Percentiles rank a stretch among this genome's conserved stretches.
These are phyloP conservation scores for Aspergillus novofumigatus DNA, from an alignment of 2,329 filamentous ascomycete species.

Conservation along the genomic window DNA sequence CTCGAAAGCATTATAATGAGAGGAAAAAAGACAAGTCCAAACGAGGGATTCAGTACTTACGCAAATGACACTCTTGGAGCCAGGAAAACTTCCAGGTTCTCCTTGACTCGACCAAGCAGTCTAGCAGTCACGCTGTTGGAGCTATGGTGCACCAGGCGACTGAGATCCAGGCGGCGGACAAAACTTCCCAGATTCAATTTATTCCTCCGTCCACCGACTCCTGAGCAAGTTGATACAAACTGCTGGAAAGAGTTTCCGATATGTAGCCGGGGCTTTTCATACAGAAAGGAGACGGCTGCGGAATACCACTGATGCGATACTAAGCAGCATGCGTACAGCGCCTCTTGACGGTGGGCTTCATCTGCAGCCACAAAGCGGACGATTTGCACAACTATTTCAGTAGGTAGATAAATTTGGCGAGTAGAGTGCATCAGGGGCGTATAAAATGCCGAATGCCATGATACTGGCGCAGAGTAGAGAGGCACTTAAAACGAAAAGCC, in stretches of 20 bases:
- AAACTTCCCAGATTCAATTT: constrained; percentile 45
- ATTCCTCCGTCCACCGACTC: constrained; percentile 41
- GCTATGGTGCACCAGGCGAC: constrained; percentile 55
- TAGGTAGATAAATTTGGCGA: constrained; percentile 44
- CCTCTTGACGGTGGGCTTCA: constrained; percentile 38
- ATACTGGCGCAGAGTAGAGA: neutral
- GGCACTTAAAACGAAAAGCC: neutral
- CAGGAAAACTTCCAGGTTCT: constrained; percentile 50
- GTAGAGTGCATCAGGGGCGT: constrained; percentile 17
- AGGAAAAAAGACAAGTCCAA: neutral
- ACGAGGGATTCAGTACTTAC: constrained; percentile 27
- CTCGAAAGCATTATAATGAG: neutral
- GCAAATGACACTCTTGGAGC: constrained; percentile 57
- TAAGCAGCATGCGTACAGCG: constrained; percentile 50
- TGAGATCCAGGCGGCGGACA: constrained; percentile 52
- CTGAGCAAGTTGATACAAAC: constrained; percentile 54
- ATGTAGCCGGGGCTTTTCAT: constrained; percentile 49
- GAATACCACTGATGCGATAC: constrained; percentile 56
- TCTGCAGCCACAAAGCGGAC: constrained; percentile 40
- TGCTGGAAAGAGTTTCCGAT: constrained; percentile 48
- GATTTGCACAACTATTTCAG: constrained; percentile 52
- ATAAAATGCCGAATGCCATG: constrained; percentile 10
- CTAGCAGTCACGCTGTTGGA: constrained; percentile 55
- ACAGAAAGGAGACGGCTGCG: constrained; percentile 49
- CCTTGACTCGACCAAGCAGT: constrained; percentile 52